Base-by-base conservation (phyloP, 2,329 filamentous ascomycete species). In the Cercospora sesami region DNA sequence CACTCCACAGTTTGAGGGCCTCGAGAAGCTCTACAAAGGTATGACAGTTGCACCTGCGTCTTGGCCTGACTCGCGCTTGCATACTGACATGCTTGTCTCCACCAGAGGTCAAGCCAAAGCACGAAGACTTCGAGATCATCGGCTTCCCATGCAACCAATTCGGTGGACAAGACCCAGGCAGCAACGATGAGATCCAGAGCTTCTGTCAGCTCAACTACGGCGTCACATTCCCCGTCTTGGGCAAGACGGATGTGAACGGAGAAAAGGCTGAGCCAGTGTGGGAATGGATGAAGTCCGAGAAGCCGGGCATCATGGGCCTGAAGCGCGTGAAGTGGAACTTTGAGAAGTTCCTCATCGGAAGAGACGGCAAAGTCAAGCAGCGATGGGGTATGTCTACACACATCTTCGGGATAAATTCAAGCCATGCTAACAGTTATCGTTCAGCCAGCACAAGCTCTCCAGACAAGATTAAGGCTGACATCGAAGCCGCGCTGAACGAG, bases 81-180 rank as follows among this genome's bases (percentile, higher is more conserved):
- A 58, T 31, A 36, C 53, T 64, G 62, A 64, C 62, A 45, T 14
- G 26, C 10, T 6, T 21, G 5, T 63, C 2, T 30, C 21, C 55
- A 57, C 16, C 72, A 77, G 81, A 83, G 62, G 76, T 97, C 78
- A 88, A 87, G 75, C 84, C 84, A 73, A 85, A 87, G 77, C 84
- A 96, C 84, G 86, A 85, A 33, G 88, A 92, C 72, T 95, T 99
- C 79, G 85, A 89, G 77, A 89, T 99, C 82, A 86, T 99, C 78
- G 95, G 94, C 75, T 98, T 99, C 84, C 95, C 95, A 67, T 98
- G 94, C 89, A 99, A 98, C 86, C 95, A 99, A 83, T 99, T 99
- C 82, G 92, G 90, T 77, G 82, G 83, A 73, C 95, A 99, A 82
- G 95, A 98, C 79, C 94, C 94, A 31, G 93, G 92, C 76, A 85